These are phyloP conservation scores for Umbelopsis vinacea DNA, from an alignment of 192 early-diverging fungal species.

Conservation along the genomic window DNA sequence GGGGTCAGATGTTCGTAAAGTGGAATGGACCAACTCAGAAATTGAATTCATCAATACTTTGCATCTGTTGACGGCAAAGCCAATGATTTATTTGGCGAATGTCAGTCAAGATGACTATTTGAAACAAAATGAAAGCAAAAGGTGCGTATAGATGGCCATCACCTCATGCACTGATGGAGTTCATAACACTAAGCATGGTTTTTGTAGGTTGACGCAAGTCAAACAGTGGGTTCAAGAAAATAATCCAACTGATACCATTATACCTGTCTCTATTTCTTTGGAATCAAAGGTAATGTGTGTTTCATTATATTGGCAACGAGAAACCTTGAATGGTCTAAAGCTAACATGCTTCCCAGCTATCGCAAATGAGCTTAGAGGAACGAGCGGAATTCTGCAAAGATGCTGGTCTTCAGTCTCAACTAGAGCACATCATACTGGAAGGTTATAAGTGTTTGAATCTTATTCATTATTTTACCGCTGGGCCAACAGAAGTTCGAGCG, in stretches of 20 bases:
- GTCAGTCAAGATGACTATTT: conserved; percentile 87
- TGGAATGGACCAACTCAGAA: conserved; percentile 91
- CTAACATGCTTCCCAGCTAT: conserved; percentile 37
- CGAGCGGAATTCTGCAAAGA: conserved; percentile 67
- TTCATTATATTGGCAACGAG: neutral
- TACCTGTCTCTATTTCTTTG: conserved; percentile 88
- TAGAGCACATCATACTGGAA: conserved; percentile 91
- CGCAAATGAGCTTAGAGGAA: conserved; percentile 52
- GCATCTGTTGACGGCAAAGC: conserved; percentile 92
- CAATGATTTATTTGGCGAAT: conserved; percentile 94
- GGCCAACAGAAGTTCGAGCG: conserved; percentile 88
- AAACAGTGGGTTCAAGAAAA: conserved; percentile 93
- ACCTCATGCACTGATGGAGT: neutral
- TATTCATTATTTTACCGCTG: conserved; percentile 95
- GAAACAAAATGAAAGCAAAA: conserved; percentile 93
- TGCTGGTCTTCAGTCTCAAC: conserved; percentile 64
- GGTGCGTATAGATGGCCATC: conserved; percentile 32
- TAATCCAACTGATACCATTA: conserved; percentile 86
- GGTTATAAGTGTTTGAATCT: conserved; percentile 89
- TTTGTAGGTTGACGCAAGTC: conserved; percentile 74
- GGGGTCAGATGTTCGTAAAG: conserved; percentile 85
- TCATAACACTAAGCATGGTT: neutral
- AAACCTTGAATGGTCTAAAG: neutral
- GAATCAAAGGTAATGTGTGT: conserved; percentile 66
- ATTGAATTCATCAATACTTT: conserved; percentile 86